Evolutionary conservation across 306 rosid genomes (phyloP), one percentile per base, ranked within the genome.

Genomic region (Prunus mongolica): DNA sequence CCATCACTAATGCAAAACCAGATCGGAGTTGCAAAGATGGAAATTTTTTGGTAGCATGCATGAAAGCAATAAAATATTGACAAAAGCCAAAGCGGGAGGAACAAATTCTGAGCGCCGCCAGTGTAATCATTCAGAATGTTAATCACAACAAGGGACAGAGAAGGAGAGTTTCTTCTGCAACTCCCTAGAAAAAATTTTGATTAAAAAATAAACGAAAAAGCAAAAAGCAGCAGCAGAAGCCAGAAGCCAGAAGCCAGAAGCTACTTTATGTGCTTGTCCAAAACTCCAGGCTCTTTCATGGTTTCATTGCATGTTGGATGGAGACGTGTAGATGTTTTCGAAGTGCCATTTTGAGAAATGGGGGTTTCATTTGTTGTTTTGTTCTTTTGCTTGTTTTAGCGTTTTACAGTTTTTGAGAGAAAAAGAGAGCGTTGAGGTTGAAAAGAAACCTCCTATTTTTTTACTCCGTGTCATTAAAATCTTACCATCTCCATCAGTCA

Each of bases 21-120:
- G 67, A 60, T 58, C 62, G 68, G 28, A 41, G 49, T 47, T 52
- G 76, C 38, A 62, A 56, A 34, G 22, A 3, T 38, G 4, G 72
- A 62, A 22, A 77, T 75, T 77, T 60, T 51, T 38, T 20, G 69
- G 61, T 34, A 27, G 72, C 41, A 41, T 55, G 20, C 47, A 75
- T 47, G 77, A 75, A 55, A 61, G 25, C 28, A 71, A 60, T 44
- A 45, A 28, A 32, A 67, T 56, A 80, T 24, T 51, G 25, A 45
- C 58, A 51, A 52, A 82, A 82, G 52, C 79, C 90, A 72, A 87
- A 82, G 81, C 28, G 18, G 88, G 86, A 87, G 96, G 81, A 87
- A 90, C 97, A 94, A 76, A 28, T 87, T 90, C 97, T 88, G 96
- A 82, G 84, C 87, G 94, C 94, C 90, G 93, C 88, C 97, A 87